A percentile compares a stretch with the other conserved stretches of the same genome.
These are phyloP conservation scores for Saccharum spontaneum DNA, from an alignment of 176 grass and related monocot species.

Conservation along the genomic window DNA sequence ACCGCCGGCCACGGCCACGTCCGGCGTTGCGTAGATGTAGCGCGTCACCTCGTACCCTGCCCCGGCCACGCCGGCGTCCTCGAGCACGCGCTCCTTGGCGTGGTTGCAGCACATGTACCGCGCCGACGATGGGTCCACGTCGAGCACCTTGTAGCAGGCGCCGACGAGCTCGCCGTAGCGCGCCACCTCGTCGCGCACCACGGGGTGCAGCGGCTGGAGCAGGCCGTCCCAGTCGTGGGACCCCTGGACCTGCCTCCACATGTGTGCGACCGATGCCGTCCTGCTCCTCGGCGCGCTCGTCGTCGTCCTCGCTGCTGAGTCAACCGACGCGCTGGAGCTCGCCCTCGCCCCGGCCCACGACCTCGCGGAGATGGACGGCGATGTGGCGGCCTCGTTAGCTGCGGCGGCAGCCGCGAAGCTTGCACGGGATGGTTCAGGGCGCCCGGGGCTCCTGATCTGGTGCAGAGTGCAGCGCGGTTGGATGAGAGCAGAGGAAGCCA, in stretches of 20 bases:
- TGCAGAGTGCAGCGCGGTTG: background rate
- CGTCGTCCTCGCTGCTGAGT: background rate
- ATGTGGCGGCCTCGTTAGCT: background rate
- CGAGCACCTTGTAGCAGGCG: constrained; percentile 55
- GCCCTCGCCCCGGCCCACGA: background rate
- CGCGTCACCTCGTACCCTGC: constrained; percentile 56
- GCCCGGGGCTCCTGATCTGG: background rate
- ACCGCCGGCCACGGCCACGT: background rate
- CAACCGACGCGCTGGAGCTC: background rate
- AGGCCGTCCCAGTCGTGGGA: constrained; percentile 50
- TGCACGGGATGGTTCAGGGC: background rate
- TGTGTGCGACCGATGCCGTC: background rate
- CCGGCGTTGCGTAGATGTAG: constrained; percentile 63
- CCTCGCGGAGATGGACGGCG: background rate
- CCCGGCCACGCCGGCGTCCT: constrained; percentile 30
- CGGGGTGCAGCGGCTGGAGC: constrained; percentile 50
- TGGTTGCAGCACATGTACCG: constrained; percentile 54
- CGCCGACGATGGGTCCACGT: constrained; percentile 46
- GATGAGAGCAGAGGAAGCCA: background rate
- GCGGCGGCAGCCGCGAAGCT: background rate
- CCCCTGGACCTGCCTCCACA: constrained; percentile 59
- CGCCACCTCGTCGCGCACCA: constrained; percentile 53
- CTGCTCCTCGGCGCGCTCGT: background rate
- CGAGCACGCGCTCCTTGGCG: constrained; percentile 38
- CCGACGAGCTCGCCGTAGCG: constrained; percentile 60